Base-by-base conservation (phyloP, 2,329 filamentous ascomycete species). In the Myriangium duriaei region DNA sequence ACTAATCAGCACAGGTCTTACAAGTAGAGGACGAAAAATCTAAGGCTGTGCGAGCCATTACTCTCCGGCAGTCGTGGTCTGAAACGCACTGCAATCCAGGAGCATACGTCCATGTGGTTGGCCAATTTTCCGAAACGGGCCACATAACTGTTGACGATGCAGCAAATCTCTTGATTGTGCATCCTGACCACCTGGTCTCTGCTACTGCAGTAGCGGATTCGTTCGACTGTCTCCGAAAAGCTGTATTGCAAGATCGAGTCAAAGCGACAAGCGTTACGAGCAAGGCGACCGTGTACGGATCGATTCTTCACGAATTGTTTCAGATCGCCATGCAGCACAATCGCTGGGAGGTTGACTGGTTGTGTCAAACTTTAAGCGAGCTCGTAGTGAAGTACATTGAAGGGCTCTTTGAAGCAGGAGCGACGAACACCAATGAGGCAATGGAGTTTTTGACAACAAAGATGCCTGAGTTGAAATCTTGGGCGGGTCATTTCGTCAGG, bases 161-260 rank as follows among this genome's bases (percentile, higher is more conserved):
- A 2, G 70, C 79, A 34, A 85, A 87, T 50, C 81, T 96, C 58
- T 65, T 98, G 35, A 86, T 98, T 41, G 63, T 98, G 11, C 87
- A 98, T 52, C 91, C 91, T 0, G 91, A 98, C 52, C 87, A 96
- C 60, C 72, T 98, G 21, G 81, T 98, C 37, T 96, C 91, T 2
- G 81, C 91, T 2, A 96, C 91, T 1, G 85, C 92, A 4, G 81
- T 98, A 30, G 87, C 86, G n/a, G 91, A 98, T 58, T 94, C 91
- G 0, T 94, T 96, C 55, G 79, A 78, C 15, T 98, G 91, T 54
- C 79, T 82, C 55, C 80, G 91, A 12, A 80, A 88, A 46, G 86
- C 91, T 18, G 88, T 96, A 1, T 71, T 98, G 16, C 87, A 96
- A 57, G 88, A 98, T 56, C 79, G 91, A 19, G 80, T 98, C 50